Base-by-base conservation (phyloP, 805 yeast species). In the Cyberlindnera euphorbiiphila region DNA sequence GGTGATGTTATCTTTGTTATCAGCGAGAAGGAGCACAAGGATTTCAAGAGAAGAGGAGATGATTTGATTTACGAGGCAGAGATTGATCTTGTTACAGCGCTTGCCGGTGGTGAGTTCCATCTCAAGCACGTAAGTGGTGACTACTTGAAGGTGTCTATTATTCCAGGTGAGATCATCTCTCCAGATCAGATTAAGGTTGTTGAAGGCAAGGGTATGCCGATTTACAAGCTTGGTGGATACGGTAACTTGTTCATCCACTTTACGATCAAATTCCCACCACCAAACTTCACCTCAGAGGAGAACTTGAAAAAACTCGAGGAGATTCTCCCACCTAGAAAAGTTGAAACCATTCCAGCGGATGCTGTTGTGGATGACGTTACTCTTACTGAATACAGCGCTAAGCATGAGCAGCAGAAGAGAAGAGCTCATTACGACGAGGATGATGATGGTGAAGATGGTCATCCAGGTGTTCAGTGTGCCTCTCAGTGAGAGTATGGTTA, bases 131-230 rank as follows among this genome's bases (percentile, higher is more conserved):
- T 93, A 41, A 85, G 87, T 51, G 96, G 96, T 49, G 96, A 88
- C 54, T 87, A 79, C 74, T 69, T 91, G 57, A 86, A 88, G 72
- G 76, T 88, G 42, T 70, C 75, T 25, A 78, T 89, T 46, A 67
- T 83, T 35, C 93, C 97, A 38, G 98, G 98, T 61, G 96, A 91
- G 67, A 88, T 91, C 44, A 83, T 93, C 47, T 56, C 88, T 22
- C 97, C 98, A 35, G 95, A 85, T 47, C 61, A 70, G 28, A 69
- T 80, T 54, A 89, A 87, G 67, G 87, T 87, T 38, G 68, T 93
- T 47, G 87, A 83, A 52, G 86, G 81, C 55, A 89, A 91, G 66
- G 99, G 99, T 79, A 93, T 93, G 98, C 99, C 98, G 50, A 69
- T 91, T 49, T 81, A 73, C 66, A 80, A 93, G 66, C 81, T 76